phyloP scores from a whole-genome alignment of 306 rosid species.

The Leucaena leucocephala region DNA sequence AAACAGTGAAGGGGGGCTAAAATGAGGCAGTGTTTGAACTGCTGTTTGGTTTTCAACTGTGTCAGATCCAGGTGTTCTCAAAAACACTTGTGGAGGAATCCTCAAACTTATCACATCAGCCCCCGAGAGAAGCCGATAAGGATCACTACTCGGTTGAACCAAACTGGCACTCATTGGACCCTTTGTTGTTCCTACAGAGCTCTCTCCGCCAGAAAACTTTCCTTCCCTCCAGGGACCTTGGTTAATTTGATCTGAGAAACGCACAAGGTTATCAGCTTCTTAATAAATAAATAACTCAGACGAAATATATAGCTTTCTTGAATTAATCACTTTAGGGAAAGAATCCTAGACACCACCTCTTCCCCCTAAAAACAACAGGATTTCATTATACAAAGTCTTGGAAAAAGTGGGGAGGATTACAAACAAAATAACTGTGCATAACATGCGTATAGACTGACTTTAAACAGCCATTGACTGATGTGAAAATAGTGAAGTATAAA shows the following conservation, averaged over 20 bases:
- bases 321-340: slow-evolving; percentile 21
- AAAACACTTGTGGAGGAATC: slow-evolving; percentile 38
- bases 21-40: slow-evolving; percentile 46
- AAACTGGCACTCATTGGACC: slow-evolving; percentile 26
- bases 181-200: slow-evolving; percentile 36
- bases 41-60: slow-evolving; percentile 26
- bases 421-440: not conserved
- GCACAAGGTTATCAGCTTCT: slow-evolving; percentile 24
- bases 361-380: slow-evolving; percentile 18
- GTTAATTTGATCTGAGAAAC: slow-evolving; percentile 32
- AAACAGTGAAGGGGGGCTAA: slow-evolving; percentile 30
- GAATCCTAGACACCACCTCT: slow-evolving; percentile 22
- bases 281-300: slow-evolving; percentile 21
- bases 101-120: slow-evolving; percentile 36
- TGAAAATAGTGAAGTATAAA: not conserved
- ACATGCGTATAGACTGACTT: not conserved
- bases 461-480: slow-evolving; percentile 6
- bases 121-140: slow-evolving; percentile 33
- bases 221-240: slow-evolving; percentile 37
- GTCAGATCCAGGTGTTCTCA: slow-evolving; percentile 33
- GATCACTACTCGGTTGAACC: slow-evolving; percentile 41
- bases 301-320: slow-evolving; percentile 19
- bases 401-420: not conserved
- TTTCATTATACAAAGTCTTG: not conserved
- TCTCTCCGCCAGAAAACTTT: slow-evolving; percentile 22